A percentile compares a stretch with the other conserved stretches of the same genome.
These are phyloP conservation scores for Mallotus nudiflorus DNA, from an alignment of 345 rosid genomes.

Conservation along the genomic window DNA sequence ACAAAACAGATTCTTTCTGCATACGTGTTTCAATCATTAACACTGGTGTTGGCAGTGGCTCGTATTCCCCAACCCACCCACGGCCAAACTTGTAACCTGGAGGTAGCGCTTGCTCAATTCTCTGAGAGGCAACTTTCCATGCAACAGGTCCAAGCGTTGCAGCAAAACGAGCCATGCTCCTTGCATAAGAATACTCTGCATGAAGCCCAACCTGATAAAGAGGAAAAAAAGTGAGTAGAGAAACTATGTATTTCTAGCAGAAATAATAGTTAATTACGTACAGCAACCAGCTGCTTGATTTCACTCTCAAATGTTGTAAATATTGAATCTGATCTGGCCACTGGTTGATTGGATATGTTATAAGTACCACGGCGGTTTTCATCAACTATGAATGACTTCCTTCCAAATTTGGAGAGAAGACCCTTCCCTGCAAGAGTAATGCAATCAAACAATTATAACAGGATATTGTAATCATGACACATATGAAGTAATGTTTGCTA, in stretches of 20 bases:
- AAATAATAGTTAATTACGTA: conserved; percentile 22
- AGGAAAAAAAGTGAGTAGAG: conserved; percentile 22
- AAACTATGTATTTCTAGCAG: conserved; percentile 7
- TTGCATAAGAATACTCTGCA: conserved; percentile 70
- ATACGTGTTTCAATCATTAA: conserved; percentile 50
- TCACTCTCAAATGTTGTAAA: conserved; percentile 31
- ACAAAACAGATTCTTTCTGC: conserved; percentile 25
- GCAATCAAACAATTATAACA: conserved; percentile 30
- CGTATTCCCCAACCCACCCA: conserved; percentile 86
- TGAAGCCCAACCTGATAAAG: conserved; percentile 75
- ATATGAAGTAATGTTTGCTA: conserved; percentile 18
- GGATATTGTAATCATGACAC: not conserved
- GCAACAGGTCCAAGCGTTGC: conserved; percentile 81
- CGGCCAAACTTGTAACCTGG: conserved; percentile 65
- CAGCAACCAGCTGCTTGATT: conserved; percentile 35
- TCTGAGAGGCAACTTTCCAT: conserved; percentile 68
- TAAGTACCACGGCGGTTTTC: conserved; percentile 31
- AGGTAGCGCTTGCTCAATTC: conserved; percentile 55
- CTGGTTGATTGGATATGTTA: conserved; percentile 33
- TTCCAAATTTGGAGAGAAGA: conserved; percentile 18
- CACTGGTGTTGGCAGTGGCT: conserved; percentile 85
- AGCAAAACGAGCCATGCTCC: conserved; percentile 88
- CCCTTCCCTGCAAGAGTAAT: conserved; percentile 25
- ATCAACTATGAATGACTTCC: conserved; percentile 17
- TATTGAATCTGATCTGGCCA: conserved; percentile 21